These are phyloP conservation scores for Chalciporus sp. DNA, from an alignment of 1,284 basidiomycete genomes.

Conservation along the genomic window DNA sequence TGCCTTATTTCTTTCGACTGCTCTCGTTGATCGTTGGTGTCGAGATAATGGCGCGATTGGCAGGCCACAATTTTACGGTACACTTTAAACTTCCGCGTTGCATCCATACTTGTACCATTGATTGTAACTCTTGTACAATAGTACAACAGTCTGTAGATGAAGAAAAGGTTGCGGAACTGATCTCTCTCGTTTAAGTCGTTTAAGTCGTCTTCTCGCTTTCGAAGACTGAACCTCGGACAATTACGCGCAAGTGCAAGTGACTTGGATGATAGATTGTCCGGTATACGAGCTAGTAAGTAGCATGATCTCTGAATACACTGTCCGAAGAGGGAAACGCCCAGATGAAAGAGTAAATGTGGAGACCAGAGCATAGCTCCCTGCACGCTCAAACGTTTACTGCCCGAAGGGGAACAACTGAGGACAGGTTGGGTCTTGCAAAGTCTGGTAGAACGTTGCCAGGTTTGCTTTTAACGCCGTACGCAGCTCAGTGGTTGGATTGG, in stretches of 20 bases:
- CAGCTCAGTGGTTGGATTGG: background rate
- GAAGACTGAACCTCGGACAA: too few relatives aligned
- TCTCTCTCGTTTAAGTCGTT: background rate
- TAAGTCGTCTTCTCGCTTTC: too few relatives aligned
- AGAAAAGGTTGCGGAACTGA: slow-evolving; percentile 8
- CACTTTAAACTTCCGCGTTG: slow-evolving; percentile 1
- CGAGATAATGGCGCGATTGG: background rate
- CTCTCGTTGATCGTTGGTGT: slow-evolving; percentile 14
- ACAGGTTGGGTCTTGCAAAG: background rate
- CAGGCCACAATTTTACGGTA: slow-evolving; percentile 22
- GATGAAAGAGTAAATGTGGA: too few relatives aligned
- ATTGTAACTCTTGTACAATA: slow-evolving; percentile 26
- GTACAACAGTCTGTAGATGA: slow-evolving; percentile 24
- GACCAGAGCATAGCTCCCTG: too few relatives aligned
- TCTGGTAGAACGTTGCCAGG: background rate
- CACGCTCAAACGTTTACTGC: background rate
- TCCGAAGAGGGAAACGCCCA: too few relatives aligned
- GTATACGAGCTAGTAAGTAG: too few relatives aligned
- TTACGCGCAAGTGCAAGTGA: too few relatives aligned
- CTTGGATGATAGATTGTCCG: too few relatives aligned
- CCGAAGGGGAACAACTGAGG: background rate
- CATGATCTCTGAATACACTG: too few relatives aligned
- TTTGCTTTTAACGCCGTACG: background rate
- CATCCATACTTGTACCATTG: slow-evolving; percentile 21
- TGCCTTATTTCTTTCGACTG: background rate